Evolutionary conservation across 1,284 basidiomycete species (phyloP), one percentile per base, ranked within the genome.

Genomic region (Golubevia pallescens): DNA sequence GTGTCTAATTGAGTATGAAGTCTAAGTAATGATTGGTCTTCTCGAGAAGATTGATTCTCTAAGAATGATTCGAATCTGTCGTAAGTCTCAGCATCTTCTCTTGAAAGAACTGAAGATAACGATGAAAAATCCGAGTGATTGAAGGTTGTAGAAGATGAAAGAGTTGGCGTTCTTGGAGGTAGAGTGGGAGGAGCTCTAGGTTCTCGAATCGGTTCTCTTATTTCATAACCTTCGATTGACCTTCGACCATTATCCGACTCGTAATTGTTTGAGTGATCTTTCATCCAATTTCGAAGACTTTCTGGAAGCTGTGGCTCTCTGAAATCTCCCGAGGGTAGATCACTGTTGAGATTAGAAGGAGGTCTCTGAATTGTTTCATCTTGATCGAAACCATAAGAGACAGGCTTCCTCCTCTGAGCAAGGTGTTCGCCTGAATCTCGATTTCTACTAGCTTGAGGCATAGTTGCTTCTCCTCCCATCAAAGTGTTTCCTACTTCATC

Each of bases 1-100:
- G 78, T 78, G 48, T 70, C 63, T 58, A 80, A 73, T 57, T 78
- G 78, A 1, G 78, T 78, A 55, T 78, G 73, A 6, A 80, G 71
- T 10, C 77, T 70, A 13, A 80, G 75, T 8, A 80, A 64, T n/a
- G 73, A 66, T 57, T 80, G 76, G 21, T 76, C 78, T 61, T 80
- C 75, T 51, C 73, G 70, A 8, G 65, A 66, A 14, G 61, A 65
- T 42, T 51, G 32, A 21, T 67, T 38, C 19, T 79, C 73, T 34
- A 80, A 68, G 51, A 74, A 80, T 28, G 54, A 61, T 54, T 80
- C 78, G 57, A 80, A 80, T 1, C 76, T 75, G 19, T 80, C 77
- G 58, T 75, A 73, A 10, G 69, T 60, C 6, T 63, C 34, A 3
- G 69, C 60, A 20, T 14, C 14, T 16, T 58, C n/a, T 38, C n/a